phyloP scores from a whole-genome alignment of 2,329 filamentous ascomycete genomes.

The Ceratocystis lukuohia region DNA sequence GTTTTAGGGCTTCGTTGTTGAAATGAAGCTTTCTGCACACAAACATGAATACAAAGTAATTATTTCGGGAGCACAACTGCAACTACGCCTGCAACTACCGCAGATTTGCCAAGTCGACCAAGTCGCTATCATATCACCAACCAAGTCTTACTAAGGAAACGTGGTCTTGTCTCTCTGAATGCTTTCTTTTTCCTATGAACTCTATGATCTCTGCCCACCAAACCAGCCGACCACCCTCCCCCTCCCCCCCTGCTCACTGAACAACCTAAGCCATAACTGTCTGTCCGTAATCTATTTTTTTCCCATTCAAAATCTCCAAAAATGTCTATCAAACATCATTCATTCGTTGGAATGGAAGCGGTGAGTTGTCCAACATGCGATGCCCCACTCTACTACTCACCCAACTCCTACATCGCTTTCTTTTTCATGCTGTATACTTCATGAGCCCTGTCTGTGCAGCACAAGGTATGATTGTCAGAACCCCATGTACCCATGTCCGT shows the following conservation, averaged over 20 bases:
- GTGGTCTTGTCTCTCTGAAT: neutral
- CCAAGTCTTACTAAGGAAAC: neutral
- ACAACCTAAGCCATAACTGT: neutral
- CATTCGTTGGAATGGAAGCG: conserved; percentile 7
- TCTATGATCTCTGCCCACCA: neutral
- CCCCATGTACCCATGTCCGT: neutral
- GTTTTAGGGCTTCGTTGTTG: neutral
- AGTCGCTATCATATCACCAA: neutral
- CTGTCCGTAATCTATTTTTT: neutral
- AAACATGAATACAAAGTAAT: neutral
- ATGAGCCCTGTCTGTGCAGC: conserved; percentile 4
- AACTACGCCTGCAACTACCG: no score
- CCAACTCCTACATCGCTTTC: conserved; percentile 6
- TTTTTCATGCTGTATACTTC: conserved; percentile 4
- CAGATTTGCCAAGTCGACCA: neutral
- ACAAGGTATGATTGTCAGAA: conserved; percentile 10
- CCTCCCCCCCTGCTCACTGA: neutral
- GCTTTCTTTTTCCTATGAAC: neutral
- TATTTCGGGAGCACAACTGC: no score
- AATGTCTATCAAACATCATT: neutral
- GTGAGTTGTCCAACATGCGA: conserved; percentile 4
- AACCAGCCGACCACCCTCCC: neutral
- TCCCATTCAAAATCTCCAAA: neutral
- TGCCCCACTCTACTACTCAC: conserved; percentile 6
- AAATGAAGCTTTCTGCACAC: neutral